Evolutionary conservation across 495 filamentous ascomycete species (phyloP), one percentile per base, ranked within the genome.

Genomic region (Penicillium goetzii): DNA sequence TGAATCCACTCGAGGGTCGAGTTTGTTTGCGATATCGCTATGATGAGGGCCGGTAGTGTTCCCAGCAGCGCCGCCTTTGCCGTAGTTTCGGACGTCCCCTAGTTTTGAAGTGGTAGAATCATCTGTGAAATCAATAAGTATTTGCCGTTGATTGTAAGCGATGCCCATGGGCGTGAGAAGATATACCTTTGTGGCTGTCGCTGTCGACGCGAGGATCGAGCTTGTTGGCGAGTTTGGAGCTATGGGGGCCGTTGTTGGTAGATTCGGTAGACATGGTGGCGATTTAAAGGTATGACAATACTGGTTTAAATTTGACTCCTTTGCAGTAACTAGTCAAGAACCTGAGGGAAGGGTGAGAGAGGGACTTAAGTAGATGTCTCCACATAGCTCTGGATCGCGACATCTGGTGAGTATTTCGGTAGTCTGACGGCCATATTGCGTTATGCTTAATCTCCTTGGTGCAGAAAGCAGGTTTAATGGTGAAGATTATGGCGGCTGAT

Each of bases 381-480:
- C 19, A 21, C 2, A 43, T 43, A 15, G 41, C 41, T 6, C 15
- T 0, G n/a, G 41, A 9, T 6, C 41, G 2, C 4, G 10, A 43
- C n/a, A n/a, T n/a, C n/a, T n/a, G n/a, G n/a, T n/a, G n/a, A n/a
- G n/a, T n/a, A n/a, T n/a, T n/a, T n/a, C n/a, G 6, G 40, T 17
- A 43, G n/a, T 43, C n/a, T 43, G 38, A 41, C 41, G n/a, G n/a
- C 41, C 9, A 43, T 43, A 43, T 43, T 43, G 41, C 41, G n/a
- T 43, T 21, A 43, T 43, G 17, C 41, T 43, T 7, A 7, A 43
- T 43, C n/a, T 9, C 6, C 21, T 2, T 43, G 21, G n/a, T 11
- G 41, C 6, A 19, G 15, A 21, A 21, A 43, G 14, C 41, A 43
- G 41, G 41, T 21, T n/a, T 43, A 7, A 5, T 8, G 7, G 7